Conservation (phyloP, 352 stramenopile genomes). For the Pythium vanterpoolii region DNA sequence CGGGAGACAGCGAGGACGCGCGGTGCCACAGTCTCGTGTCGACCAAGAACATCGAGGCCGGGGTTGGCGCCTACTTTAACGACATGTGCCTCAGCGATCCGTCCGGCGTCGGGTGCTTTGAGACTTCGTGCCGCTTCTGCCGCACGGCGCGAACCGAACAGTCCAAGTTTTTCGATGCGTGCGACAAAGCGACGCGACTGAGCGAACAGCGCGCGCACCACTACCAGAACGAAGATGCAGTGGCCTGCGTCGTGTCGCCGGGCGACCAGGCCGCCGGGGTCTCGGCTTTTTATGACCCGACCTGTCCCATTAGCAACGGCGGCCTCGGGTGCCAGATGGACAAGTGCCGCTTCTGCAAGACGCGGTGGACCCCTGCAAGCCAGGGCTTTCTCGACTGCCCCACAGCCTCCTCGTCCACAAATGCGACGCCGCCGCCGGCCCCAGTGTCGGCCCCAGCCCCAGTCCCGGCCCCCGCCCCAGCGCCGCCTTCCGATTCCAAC, state of each 20-base stretch:
- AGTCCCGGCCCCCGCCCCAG: not conserved
- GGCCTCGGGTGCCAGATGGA: slow-evolving; percentile 28
- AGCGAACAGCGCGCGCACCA: not conserved
- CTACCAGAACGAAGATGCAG: not conserved
- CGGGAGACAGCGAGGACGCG: no score
- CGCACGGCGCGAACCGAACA: not conserved
- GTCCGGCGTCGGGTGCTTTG: slow-evolving; percentile 21
- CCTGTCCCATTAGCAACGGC: slow-evolving; percentile 26
- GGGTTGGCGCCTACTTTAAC: slow-evolving; percentile 9
- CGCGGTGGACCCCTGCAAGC: slow-evolving; percentile 7
- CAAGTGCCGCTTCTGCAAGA: slow-evolving; percentile 40
- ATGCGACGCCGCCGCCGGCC: not conserved
- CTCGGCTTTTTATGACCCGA: slow-evolving; percentile 32
- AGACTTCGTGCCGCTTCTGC: slow-evolving; percentile 25
- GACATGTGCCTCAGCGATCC: not conserved
- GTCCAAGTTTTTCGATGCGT: slow-evolving; percentile 16
- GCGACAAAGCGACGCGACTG: no score
- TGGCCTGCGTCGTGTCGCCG: slow-evolving; percentile 19
- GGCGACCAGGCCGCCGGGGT: slow-evolving; percentile 35
- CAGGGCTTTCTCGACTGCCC: not conserved
- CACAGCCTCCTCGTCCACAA: not conserved
- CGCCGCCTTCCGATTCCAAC: not conserved
- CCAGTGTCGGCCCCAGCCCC: not conserved
- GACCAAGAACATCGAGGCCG: not conserved
- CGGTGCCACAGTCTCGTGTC: not conserved